Conservation (phyloP, 306 rosid genomes). For the Rosa rugosa region DNA sequence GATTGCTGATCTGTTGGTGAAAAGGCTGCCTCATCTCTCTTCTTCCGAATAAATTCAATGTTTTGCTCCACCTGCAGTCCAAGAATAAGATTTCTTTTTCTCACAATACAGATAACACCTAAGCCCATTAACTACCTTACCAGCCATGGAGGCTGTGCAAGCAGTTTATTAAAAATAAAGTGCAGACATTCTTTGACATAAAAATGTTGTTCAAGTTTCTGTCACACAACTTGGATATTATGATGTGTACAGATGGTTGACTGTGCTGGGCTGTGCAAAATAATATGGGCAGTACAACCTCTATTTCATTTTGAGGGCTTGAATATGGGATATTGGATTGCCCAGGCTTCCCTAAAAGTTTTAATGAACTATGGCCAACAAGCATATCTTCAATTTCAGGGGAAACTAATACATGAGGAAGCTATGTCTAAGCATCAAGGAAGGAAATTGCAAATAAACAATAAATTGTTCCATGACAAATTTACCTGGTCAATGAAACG, state of each 20-base stretch:
- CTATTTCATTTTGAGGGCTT: neutral
- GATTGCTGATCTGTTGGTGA: slow-evolving; percentile 81
- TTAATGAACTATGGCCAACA: neutral
- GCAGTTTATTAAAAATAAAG: neutral
- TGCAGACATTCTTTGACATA: neutral
- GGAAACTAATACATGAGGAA: neutral
- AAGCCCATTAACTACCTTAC: neutral
- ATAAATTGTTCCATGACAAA: neutral
- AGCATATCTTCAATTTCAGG: neutral
- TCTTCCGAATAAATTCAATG: slow-evolving; percentile 65
- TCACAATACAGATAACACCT: neutral
- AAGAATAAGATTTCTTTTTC: slow-evolving; percentile 5
- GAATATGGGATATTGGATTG: neutral
- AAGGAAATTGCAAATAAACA: slow-evolving; percentile 5
- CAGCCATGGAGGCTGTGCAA: neutral
- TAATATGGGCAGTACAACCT: neutral
- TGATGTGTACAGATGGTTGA: slow-evolving; percentile 6
- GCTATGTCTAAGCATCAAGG: slow-evolving; percentile 7
- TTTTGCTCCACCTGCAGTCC: slow-evolving; percentile 76
- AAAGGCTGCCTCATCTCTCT: slow-evolving; percentile 76
- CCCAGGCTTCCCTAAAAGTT: neutral
- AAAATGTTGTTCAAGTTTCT: neutral
- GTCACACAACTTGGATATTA: neutral
- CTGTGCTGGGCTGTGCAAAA: neutral
- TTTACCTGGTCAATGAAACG: slow-evolving; percentile 88